These are phyloP conservation scores for Arabis alpina DNA, from an alignment of 345 rosid genomes.

Conservation along the genomic window DNA sequence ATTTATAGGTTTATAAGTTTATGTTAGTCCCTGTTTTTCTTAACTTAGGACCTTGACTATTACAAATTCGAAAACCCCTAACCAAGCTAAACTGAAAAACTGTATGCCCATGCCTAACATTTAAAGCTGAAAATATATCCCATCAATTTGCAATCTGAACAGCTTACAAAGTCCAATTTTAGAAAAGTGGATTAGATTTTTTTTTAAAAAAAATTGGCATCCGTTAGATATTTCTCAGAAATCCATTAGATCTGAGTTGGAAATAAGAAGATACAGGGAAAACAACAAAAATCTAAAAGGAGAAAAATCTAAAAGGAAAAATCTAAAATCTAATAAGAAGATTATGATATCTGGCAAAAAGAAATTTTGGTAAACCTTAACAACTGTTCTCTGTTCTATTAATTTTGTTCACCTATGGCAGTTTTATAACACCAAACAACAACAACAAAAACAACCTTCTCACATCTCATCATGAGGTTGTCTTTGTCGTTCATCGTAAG, in stretches of 20 bases:
- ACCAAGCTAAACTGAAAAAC: too few species aligned
- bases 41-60: too few species aligned
- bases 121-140: too few species aligned
- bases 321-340: not conserved
- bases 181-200: not conserved
- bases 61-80: too few species aligned
- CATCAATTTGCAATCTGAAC: too few species aligned
- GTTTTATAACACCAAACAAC: conserved; percentile 1
- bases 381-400: conserved; percentile 5
- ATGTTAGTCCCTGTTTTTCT: too few species aligned
- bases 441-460: not conserved
- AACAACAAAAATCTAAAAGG: conserved; percentile 14
- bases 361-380: conserved; percentile 13
- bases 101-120: too few species aligned
- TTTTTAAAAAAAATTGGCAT: not conserved
- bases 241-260: not conserved
- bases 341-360: conserved; percentile 11
- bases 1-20: too few species aligned
- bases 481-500: conserved; percentile 25
- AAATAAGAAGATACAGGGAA: not conserved
- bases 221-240: not conserved
- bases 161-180: not conserved
- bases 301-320: conserved; percentile 12
- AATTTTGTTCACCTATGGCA: not conserved
- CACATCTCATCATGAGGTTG: conserved; percentile 16